Conservation (phyloP, 495 filamentous ascomycete species). For the Paragyromitra xinjiangensis region DNA sequence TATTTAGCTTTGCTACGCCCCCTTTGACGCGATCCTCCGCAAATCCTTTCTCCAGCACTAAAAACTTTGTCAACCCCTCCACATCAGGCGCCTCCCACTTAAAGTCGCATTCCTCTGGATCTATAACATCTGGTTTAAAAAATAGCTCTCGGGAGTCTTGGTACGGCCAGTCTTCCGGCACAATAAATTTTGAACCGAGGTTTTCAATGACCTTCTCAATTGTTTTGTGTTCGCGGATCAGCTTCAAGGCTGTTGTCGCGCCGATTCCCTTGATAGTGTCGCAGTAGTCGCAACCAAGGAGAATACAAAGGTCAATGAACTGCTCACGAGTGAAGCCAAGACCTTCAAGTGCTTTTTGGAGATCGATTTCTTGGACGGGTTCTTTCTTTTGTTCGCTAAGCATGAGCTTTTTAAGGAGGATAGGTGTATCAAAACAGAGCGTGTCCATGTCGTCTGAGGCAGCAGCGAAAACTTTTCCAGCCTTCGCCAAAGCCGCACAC, state of each 20-base stretch:
- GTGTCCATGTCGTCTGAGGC: constrained; percentile 99
- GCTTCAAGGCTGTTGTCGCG: constrained; percentile 85
- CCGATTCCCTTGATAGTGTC: constrained; percentile 95
- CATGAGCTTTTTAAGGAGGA: constrained; percentile 90
- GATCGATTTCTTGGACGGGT: constrained; percentile 92
- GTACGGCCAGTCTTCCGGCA: constrained; percentile 94
- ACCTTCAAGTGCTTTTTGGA: constrained; percentile 82
- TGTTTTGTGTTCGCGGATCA: constrained; percentile 87
- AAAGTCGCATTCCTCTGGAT: constrained; percentile 89
- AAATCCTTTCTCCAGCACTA: constrained; percentile 95
- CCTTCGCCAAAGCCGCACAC: constrained; percentile 87
- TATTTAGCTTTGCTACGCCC: constrained; percentile 77
- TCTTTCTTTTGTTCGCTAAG: constrained; percentile 97
- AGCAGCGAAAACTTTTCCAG: constrained; percentile 94
- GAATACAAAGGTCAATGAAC: constrained; percentile 97
- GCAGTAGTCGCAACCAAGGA: constrained; percentile 97
- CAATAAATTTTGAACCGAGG: constrained; percentile 78
- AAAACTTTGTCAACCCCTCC: constrained; percentile 84
- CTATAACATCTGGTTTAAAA: constrained; percentile 86
- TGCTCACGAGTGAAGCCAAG: constrained; percentile 85
- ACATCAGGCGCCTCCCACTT: constrained; percentile 95
- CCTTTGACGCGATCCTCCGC: constrained; percentile 88
- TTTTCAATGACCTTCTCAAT: constrained; percentile 85
- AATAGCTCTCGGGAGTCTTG: constrained; percentile 91
- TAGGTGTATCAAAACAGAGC: constrained; percentile 89